Evolutionary conservation across 2,329 filamentous ascomycete species (phyloP).

Genomic region (Penicillium sp.): DNA sequence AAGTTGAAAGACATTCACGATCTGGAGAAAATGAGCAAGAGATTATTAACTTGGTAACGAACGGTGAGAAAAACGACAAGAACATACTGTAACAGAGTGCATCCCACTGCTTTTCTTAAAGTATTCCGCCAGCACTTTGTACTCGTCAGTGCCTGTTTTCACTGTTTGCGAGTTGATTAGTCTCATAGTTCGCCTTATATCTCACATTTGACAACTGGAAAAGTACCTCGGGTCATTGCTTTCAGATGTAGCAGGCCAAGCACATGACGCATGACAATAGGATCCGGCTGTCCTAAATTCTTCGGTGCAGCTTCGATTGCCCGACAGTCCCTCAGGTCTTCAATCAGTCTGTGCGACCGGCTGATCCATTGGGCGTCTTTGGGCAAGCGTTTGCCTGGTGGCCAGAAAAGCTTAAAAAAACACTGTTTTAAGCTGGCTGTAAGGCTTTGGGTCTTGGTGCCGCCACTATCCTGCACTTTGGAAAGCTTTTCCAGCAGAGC

Average conservation of each 20-base stretch:
- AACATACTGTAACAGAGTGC: neutral
- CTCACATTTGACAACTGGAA: neutral
- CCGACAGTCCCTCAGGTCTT: neutral
- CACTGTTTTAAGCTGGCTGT: neutral
- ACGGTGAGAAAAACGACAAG: neutral
- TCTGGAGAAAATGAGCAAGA: neutral
- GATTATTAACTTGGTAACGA: neutral
- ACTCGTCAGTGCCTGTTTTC: neutral
- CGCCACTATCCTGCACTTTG: neutral
- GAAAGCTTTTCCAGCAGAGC: neutral
- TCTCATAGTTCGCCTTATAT: fast-evolving
- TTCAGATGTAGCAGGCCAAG: neutral
- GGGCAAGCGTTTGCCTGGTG: neutral
- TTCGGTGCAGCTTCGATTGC: neutral
- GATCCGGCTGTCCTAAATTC: neutral
- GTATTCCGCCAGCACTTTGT: neutral
- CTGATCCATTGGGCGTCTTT: neutral
- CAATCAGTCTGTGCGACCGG: neutral
- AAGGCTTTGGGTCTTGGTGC: neutral
- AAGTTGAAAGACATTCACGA: constrained; percentile 4
- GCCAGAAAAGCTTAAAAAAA: neutral
- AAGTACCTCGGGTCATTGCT: neutral
- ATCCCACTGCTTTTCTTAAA: neutral
- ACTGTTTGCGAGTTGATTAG: neutral
- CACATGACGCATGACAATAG: neutral